Percentiles rank a stretch among this genome's conserved stretches.
Evolutionary conservation across 441 rosid genomes (phyloP).

Genomic region (Hypseocharis bilobata): DNA sequence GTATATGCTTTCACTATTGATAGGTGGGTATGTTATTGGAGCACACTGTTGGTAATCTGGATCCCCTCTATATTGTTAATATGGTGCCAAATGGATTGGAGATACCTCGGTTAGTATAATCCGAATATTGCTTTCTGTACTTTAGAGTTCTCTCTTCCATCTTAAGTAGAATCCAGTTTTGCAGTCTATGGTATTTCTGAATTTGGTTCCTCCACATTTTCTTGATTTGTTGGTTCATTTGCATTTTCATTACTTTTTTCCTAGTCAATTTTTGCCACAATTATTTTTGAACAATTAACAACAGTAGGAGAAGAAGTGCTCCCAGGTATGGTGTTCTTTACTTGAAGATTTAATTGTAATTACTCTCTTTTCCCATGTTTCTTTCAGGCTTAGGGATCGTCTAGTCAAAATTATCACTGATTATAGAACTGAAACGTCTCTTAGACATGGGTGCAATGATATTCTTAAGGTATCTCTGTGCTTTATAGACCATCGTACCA

Average conservation of each 20-base stretch:
- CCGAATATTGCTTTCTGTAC: slow-evolving; percentile 1
- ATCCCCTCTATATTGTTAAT: slow-evolving; percentile 91
- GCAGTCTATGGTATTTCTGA: no score
- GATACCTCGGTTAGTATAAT: slow-evolving; percentile 78
- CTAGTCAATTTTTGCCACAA: no score
- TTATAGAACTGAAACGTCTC: slow-evolving; percentile 95
- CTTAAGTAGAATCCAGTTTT: background rate
- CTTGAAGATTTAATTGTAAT: background rate
- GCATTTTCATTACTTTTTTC: no score
- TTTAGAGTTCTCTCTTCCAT: background rate
- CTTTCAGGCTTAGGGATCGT: slow-evolving; percentile 77
- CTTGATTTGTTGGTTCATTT: no score
- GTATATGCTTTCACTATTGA: slow-evolving; percentile 25
- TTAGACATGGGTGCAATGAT: slow-evolving; percentile 91
- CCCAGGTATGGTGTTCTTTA: background rate
- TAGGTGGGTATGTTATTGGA: slow-evolving; percentile 92
- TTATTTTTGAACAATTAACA: no score
- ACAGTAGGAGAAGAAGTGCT: background rate
- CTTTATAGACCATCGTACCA: slow-evolving; percentile 8
- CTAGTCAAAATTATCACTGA: slow-evolving; percentile 88
- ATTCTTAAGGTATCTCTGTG: slow-evolving; percentile 64
- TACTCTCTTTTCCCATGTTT: background rate
- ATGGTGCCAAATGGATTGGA: slow-evolving; percentile 96
- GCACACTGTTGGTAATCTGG: slow-evolving; percentile 97
- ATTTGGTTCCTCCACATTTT: no score